Base-by-base conservation (phyloP, 768 basidiomycete genomes). In the Rhodosporidiobolus sp. region DNA sequence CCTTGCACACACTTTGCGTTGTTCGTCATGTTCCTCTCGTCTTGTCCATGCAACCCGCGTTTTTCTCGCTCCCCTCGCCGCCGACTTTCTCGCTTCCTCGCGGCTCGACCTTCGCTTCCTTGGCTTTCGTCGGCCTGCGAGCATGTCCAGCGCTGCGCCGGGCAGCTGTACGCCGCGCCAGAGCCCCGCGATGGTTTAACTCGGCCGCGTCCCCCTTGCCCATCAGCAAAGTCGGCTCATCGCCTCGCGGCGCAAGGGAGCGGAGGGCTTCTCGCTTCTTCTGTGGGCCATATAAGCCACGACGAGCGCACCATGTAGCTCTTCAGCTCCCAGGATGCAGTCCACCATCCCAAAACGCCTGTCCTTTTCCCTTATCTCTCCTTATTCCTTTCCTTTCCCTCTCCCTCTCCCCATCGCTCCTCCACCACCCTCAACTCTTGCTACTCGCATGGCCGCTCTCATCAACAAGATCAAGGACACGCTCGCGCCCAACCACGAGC, bases 381-480 rank as follows among this genome's bases (percentile, higher is more conserved):
- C 14, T 38, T 3, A 6, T 30, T 14, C 4, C 49, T 6, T 11
- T 35, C 34, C 38, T n/a, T 14, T 24, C 7, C 12, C 5, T 34
- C 28, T 43, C 32, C n/a, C 24, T 34, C 26, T 22, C 1, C 10
- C 28, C n/a, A n/a, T n/a, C 53, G 20, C 52, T 46, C 46, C 4
- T 4, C 61, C 28, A 12, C 64, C 9, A 34, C 17, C 26, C 22
- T 16, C 50, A 30, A 50, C 56, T 11, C 30, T 7, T 34, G 20
- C 2, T 3, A n/a, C 57, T 4, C 46, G 11, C 4, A 72, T 72
- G 70, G 61, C 65, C 1, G 35, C 28, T 11, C 30, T 72, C 17
- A 4, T 72, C 49, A 43, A 59, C 38, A 72, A 72, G 49, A 26
- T 72, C 46, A 72, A 72, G 65, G 38, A 34, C 11, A 62, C 35